These are phyloP conservation scores for Plantago major DNA, from an alignment of 257 asterid species.

Conservation along the genomic window DNA sequence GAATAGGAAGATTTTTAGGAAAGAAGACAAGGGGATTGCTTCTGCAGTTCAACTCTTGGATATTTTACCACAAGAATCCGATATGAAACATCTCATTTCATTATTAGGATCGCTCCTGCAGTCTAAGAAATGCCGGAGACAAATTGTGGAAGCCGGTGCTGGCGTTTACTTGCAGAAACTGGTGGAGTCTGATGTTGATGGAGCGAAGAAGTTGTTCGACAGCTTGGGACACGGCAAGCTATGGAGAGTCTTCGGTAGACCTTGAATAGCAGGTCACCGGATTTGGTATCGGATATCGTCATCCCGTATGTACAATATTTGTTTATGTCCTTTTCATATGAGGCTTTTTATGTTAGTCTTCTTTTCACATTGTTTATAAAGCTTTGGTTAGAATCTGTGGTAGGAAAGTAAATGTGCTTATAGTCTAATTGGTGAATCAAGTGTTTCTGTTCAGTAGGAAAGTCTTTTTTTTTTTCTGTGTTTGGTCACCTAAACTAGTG, in stretches of 20 bases:
- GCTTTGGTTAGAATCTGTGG: slow-evolving; percentile 26
- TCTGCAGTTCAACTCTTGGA: slow-evolving; percentile 53
- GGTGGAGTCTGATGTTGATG: slow-evolving; percentile 56
- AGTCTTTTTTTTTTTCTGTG: slow-evolving; percentile 12
- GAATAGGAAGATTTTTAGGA: slow-evolving; percentile 57
- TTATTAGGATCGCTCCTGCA: slow-evolving; percentile 45
- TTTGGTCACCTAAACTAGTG: slow-evolving; percentile 38
- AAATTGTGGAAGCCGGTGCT: slow-evolving; percentile 65
- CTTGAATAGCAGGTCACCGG: slow-evolving; percentile 17
- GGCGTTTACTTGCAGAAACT: slow-evolving; percentile 57
- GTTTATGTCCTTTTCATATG: slow-evolving; percentile 10
- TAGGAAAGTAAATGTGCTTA: slow-evolving; percentile 26
- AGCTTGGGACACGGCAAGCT: slow-evolving; percentile 56
- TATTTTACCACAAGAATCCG: slow-evolving; percentile 41
- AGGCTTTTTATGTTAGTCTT: slow-evolving; percentile 1
- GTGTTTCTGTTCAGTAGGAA: slow-evolving; percentile 16
- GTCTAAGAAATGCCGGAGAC: slow-evolving; percentile 68
- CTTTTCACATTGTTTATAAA: slow-evolving; percentile 39
- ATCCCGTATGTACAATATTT: slow-evolving; percentile 33
- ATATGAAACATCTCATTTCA: slow-evolving; percentile 39
- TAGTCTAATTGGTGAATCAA: slow-evolving; percentile 28
- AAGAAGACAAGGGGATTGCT: slow-evolving; percentile 65
- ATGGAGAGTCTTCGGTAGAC: slow-evolving; percentile 67
- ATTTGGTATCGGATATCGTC: not conserved
- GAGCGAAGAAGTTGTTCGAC: slow-evolving; percentile 76